Percentiles rank a stretch among this genome's conserved stretches.
Conservation (phyloP, 2,329 filamentous ascomycete species). For the Diaporthe helianthi region DNA sequence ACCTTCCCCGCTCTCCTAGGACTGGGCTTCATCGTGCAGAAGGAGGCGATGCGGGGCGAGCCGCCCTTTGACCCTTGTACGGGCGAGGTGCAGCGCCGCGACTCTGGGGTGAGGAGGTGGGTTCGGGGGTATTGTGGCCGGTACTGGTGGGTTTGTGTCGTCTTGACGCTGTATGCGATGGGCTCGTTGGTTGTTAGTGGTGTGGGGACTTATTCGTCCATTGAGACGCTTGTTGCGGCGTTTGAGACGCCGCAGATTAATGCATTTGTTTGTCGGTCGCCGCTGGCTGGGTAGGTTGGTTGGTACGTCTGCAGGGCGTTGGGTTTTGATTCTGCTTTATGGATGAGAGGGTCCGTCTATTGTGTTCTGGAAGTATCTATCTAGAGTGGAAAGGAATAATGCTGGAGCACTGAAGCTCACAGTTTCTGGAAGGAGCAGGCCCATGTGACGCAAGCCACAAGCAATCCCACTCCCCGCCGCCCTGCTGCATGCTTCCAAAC, state of each 20-base stretch:
- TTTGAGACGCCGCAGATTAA: conserved; percentile 34
- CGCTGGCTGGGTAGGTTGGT: conserved; percentile 27
- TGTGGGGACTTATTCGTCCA: conserved; percentile 27
- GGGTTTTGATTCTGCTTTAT: too few relatives aligned
- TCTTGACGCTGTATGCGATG: conserved; percentile 31
- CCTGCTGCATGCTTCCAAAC: too few relatives aligned
- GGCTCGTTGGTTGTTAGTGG: conserved; percentile 30
- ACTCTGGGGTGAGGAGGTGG: conserved; percentile 26
- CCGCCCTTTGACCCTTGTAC: conserved; percentile 29
- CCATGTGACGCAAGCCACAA: too few relatives aligned
- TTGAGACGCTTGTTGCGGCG: conserved; percentile 27
- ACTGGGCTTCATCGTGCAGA: conserved; percentile 30
- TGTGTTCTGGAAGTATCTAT: too few relatives aligned
- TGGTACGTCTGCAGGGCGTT: neutral
- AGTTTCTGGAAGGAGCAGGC: too few relatives aligned
- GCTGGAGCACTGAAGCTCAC: too few relatives aligned
- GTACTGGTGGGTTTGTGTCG: conserved; percentile 29
- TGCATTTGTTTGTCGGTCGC: conserved; percentile 31
- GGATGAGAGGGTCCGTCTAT: too few relatives aligned
- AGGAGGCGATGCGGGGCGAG: conserved; percentile 33
- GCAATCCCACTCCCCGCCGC: too few relatives aligned
- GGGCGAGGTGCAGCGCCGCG: conserved; percentile 25
- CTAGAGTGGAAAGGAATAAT: too few relatives aligned
- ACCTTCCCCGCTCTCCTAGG: conserved; percentile 52
- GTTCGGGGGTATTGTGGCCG: conserved; percentile 27